These are phyloP conservation scores for Sporothrix pallida DNA, from an alignment of 2,329 filamentous ascomycete genomes.

Conservation along the genomic window DNA sequence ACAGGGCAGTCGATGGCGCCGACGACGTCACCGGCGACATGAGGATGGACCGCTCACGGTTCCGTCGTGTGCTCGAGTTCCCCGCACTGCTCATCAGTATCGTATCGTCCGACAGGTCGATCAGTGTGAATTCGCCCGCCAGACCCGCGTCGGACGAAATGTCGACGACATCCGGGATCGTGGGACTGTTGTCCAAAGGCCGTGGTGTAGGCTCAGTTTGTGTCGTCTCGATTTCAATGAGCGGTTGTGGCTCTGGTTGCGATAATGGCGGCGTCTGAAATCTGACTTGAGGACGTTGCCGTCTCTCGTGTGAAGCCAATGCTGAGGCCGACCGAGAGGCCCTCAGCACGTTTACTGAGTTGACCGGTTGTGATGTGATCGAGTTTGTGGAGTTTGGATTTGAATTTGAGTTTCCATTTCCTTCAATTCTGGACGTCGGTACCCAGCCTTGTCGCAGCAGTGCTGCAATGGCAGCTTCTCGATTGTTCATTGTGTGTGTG, in stretches of 20 bases:
- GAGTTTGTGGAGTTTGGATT: not conserved
- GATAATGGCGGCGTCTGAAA: too few species aligned
- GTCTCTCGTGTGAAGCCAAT: too few species aligned
- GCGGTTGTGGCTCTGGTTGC: not conserved
- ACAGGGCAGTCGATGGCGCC: not conserved
- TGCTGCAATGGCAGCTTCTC: slow-evolving; percentile 21
- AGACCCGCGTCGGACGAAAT: not conserved
- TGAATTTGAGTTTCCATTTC: too few species aligned
- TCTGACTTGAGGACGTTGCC: too few species aligned
- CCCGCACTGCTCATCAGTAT: too few species aligned
- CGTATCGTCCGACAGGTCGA: not conserved
- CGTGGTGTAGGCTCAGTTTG: too few species aligned
- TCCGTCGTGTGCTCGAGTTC: not conserved
- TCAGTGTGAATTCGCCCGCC: not conserved
- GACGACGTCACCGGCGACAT: not conserved
- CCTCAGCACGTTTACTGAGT: too few species aligned
- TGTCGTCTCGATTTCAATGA: not conserved
- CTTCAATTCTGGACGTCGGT: not conserved
- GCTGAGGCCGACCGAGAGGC: too few species aligned
- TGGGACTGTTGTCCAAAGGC: too few species aligned
- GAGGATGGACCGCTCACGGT: too few species aligned
- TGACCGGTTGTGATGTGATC: not conserved
- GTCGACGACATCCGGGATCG: too few species aligned
- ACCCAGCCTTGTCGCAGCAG: slow-evolving; percentile 26
- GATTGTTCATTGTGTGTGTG: slow-evolving; percentile 11